Evolutionary conservation across 2,329 filamentous ascomycete species (phyloP), one percentile per base, ranked within the genome.

Genomic region (Microcyclospora tardicrescens): DNA sequence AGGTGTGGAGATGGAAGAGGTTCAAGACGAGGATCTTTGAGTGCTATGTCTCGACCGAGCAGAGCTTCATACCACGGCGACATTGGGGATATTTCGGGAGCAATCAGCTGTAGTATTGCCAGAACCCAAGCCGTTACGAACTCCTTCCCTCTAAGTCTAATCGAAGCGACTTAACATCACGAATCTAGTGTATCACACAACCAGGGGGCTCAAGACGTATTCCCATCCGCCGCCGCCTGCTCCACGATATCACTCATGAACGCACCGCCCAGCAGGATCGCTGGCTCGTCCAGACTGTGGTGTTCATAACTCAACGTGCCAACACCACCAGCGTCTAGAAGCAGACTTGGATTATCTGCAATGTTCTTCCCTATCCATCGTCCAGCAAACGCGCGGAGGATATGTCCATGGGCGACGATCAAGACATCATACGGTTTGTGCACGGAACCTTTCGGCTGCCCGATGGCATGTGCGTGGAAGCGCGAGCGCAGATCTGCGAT

Each of bases 321-420:
- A 31, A 71, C 67, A 34, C 67, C 67, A 2, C 67, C 67, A 4
- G 67, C 67, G 59, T 95, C 87, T n/a, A 95, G 65, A 44, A 94
- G 68, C 57, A 95, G 77, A 5, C 78, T 74, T 30, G 84, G 81
- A 6, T 81, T 85, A 36, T 85, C 79, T 39, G 75, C 72, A 42
- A 95, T 66, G 10, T 74, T 68, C 64, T 81, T 81, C 0, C 77
- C 75, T 0, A 79, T 72, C 87, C 87, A 95, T 27, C 86, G 72
- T 68, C 89, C 84, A 6, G 87, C 86, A 58, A 95, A 85, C 0
- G 84, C 84, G 12, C 87, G 71, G 38, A 95, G 65, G 40, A 94
- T 89, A 63, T 94, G 87, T 0, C 87, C 87, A 57, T 95, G 87
- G 15, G 84, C 87, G 5, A 95, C 84, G 35, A 94, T 69, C 16